Base-by-base conservation (phyloP, 805 yeast genomes). In the Candida loeiensis region DNA sequence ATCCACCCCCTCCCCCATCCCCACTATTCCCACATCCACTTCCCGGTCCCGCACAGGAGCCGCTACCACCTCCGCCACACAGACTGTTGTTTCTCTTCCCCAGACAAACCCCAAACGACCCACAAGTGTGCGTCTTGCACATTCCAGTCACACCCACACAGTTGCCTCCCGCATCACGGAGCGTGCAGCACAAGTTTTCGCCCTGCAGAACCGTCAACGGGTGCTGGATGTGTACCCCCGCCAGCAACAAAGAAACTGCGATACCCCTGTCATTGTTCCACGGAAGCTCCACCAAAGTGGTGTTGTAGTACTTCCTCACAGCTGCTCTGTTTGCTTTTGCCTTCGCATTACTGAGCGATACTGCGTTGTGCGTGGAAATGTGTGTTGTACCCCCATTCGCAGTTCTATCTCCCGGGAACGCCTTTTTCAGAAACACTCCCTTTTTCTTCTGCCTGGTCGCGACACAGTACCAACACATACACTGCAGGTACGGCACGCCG, bases 391-490 rank as follows among this genome's bases (percentile, higher is more conserved):
- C 9, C n/a, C n/a, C n/a, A 6, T 9, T n/a, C 12, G 28, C 13
- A 25, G 11, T n/a, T 7, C 6, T 25, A 5, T 25, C 12, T n/a
- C n/a, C n/a, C n/a, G n/a, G n/a, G n/a, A n/a, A n/a, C 13, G 13
- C 13, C 14, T 5, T 13, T 9, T 9, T 44, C 47, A 25, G 59
- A 55, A 20, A 55, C 31, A 6, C 52, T 14, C 22, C 19, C 21
- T 16, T 28, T 37, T 24, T 50, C 49, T n/a, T 46, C 2, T 7
- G 16, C 50, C 16, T n/a, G n/a, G 46, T 9, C 40, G 39, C 36
- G 36, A 50, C 14, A 19, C 50, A 46, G 29, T 44, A 42, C 39
- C 40, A 39, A 33, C 63, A 57, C 32, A 46, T 49, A 33, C 63
- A 58, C 16, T 53, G 34, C n/a, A 53, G 42, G 25, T 56, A 55